Base-by-base conservation (phyloP, 163 green algal genomes). In the Coccomyxa subellipsoidea region DNA sequence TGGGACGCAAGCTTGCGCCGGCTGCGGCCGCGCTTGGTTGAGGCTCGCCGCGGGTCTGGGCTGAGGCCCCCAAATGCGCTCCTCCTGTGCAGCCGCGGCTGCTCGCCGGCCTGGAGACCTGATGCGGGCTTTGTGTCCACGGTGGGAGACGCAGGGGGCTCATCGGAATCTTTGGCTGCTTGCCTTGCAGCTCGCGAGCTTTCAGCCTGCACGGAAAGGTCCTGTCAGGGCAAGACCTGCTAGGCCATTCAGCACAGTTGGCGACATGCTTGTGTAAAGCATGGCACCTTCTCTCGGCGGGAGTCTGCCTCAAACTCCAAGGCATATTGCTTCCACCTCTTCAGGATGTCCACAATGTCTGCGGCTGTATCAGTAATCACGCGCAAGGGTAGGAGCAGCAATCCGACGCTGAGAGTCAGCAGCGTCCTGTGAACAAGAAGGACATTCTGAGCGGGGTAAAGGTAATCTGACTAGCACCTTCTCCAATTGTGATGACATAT, bases 321-420 rank as follows among this genome's bases (percentile, higher is more conserved):
- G 69, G 78, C 75, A 84, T 84, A 84, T 18, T 76, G 72, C 23
- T 80, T 76, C 81, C 81, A 84, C 34, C 27, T 76, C 53, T 38
- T 23, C 25, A 81, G 27, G 34, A 69, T 81, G 27, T 69, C 27
- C 72, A 54, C 80, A 0, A 84, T 71, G 3, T 84, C 81, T 54
- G 72, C 21, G 6, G 72, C 0, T 25, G 72, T 84, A 34, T 76
- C 38, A 15, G 15, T 32, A 21, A 81, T 25, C 27, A 54, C 47
- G 6, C 36, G n/a, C 40, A 84, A 59, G 8, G 81, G 81, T 23
- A 73, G 27, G 18, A 73, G 66, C 66, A 73, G 66, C 27, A 73
- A 7, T 18, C n/a, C 66, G 32, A 73, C 8, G n/a, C 27, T 4
- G 66, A 73, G 27, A 32, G 32, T 27, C 18, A 73, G 6, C 32